Evolutionary conservation across 148 eudicot genomes (phyloP).

Genomic region (Fagopyrum esculentum): DNA sequence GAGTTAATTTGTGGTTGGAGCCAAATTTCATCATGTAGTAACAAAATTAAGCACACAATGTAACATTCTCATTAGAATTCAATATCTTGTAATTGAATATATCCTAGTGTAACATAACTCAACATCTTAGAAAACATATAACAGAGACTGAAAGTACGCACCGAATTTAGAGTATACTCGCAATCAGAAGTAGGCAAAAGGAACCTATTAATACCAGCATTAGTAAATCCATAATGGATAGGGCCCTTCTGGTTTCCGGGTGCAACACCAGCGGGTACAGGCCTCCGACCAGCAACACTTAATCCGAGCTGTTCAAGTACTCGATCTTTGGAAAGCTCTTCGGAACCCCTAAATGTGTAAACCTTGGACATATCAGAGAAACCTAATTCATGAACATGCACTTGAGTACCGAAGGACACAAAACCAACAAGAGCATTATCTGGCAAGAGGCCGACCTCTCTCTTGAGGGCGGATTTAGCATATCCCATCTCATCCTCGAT

Average conservation of each 20-base stretch:
- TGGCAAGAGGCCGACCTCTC: constrained; percentile 59
- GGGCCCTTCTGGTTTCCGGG: constrained; percentile 23
- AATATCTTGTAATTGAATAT: not conserved
- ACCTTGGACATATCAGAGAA: constrained; percentile 78
- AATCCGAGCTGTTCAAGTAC: constrained; percentile 90
- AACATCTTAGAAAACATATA: not conserved
- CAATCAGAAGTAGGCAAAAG: constrained; percentile 90
- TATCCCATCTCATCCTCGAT: constrained; percentile 76
- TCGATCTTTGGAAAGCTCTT: constrained; percentile 66
- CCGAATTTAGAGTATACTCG: constrained; percentile 76
- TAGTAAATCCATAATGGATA: constrained; percentile 32
- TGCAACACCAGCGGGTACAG: constrained; percentile 25
- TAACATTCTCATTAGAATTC: not conserved
- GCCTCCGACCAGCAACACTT: constrained; percentile 27
- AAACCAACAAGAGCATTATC: constrained; percentile 83
- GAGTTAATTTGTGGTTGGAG: not conserved
- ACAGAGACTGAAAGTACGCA: constrained; percentile 15
- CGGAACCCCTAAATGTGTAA: constrained; percentile 72
- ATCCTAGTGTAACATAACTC: not conserved
- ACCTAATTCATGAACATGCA: constrained; percentile 93
- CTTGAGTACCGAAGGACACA: constrained; percentile 77
- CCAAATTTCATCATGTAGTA: not conserved
- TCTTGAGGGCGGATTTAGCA: constrained; percentile 59
- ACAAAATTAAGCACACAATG: not conserved
- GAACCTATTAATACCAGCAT: constrained; percentile 49